Percentiles rank a stretch among this genome's conserved stretches.
These are phyloP conservation scores for Rosa chinensis DNA, from an alignment of 306 rosid genomes.

Conservation along the genomic window DNA sequence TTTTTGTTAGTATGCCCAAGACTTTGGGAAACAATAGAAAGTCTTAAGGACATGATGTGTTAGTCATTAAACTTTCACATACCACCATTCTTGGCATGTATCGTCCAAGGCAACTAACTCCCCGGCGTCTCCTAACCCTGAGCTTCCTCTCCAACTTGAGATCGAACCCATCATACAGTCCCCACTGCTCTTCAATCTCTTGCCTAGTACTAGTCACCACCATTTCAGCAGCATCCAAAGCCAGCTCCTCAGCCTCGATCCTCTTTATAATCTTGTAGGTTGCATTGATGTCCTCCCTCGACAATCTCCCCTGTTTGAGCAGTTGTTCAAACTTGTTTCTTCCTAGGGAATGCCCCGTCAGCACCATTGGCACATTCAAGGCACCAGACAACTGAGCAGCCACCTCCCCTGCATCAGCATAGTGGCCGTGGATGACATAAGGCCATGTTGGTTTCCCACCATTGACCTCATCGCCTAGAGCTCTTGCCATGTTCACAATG, in stretches of 20 bases:
- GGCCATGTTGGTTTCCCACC: constrained; percentile 74
- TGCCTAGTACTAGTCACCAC: constrained; percentile 86
- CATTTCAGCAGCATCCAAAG: constrained; percentile 78
- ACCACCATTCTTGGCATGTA: constrained; percentile 83
- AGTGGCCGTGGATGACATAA: constrained; percentile 77
- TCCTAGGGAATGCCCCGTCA: constrained; percentile 78
- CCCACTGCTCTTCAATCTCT: constrained; percentile 94
- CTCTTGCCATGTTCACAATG: constrained; percentile 74
- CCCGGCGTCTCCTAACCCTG: constrained; percentile 62
- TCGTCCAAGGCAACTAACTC: constrained; percentile 77
- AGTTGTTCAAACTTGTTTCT: constrained; percentile 79
- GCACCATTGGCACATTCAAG: constrained; percentile 76
- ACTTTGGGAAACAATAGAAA: constrained; percentile 10
- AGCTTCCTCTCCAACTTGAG: constrained; percentile 77
- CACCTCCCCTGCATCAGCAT: constrained; percentile 74
- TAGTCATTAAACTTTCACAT: constrained; percentile 20
- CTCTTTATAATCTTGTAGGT: constrained; percentile 73
- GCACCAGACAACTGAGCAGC: constrained; percentile 73
- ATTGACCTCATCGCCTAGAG: constrained; percentile 62
- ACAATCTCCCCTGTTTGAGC: constrained; percentile 68
- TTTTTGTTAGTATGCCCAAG: neutral
- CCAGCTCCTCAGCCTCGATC: constrained; percentile 75
- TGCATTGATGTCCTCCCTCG: constrained; percentile 61
- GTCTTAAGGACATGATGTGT: neutral
- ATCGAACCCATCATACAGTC: constrained; percentile 73